A percentile compares a stretch with the other conserved stretches of the same genome.
phyloP scores from a whole-genome alignment of 768 basidiomycete genomes.

The Crepidotus variabilis region DNA sequence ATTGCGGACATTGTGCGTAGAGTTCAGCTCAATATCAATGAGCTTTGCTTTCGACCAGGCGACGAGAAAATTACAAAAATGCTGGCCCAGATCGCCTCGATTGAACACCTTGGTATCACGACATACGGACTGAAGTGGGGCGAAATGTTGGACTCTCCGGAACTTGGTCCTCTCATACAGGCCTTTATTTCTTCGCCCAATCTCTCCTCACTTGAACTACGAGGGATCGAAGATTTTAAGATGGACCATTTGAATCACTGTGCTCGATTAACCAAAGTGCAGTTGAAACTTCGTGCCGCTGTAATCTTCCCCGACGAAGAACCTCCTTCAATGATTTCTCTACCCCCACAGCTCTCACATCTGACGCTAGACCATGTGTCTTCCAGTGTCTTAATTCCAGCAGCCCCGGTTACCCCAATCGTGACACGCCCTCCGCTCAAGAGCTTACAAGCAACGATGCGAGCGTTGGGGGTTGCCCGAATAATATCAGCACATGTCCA shows the following conservation, averaged over 20 bases:
- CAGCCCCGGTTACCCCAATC: background rate
- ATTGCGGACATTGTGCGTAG: background rate
- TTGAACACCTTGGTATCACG: background rate
- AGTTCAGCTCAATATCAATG: background rate
- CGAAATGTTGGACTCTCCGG: background rate
- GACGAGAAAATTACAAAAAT: background rate
- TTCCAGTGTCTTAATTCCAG: background rate
- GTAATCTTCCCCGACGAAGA: background rate
- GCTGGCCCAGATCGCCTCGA: background rate
- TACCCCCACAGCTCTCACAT: background rate
- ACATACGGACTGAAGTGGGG: background rate
- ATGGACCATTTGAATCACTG: background rate
- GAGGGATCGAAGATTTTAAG: background rate
- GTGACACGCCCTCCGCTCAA: background rate
- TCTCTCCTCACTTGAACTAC: background rate
- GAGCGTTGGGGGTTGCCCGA: background rate
- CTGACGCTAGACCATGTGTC: background rate
- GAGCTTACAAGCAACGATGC: background rate
- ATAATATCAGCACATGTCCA: background rate
- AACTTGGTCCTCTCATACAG: background rate
- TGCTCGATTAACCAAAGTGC: background rate
- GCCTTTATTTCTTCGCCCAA: background rate
- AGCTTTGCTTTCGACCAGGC: background rate
- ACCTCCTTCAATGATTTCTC: background rate
- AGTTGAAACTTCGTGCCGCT: background rate